Conservation (phyloP, 2,329 filamentous ascomycete species). For the Fusarium chaquense region DNA sequence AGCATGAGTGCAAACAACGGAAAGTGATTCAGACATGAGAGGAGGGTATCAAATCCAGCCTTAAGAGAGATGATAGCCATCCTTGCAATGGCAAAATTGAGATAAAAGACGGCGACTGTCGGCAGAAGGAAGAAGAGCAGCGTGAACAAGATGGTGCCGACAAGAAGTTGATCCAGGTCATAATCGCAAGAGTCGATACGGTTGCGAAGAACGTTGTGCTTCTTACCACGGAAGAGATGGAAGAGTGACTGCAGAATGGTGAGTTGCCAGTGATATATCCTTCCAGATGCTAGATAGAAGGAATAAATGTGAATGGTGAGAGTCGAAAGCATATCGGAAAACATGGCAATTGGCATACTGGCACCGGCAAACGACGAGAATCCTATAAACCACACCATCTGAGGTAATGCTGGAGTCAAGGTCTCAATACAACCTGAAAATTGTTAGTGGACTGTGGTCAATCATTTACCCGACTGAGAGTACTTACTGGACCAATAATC, state of each 20-base stretch:
- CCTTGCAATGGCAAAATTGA: slow-evolving; percentile 92
- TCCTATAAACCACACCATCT: slow-evolving; percentile 91
- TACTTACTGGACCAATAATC: slow-evolving; percentile 91
- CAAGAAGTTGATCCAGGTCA: slow-evolving; percentile 93
- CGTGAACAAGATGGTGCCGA: slow-evolving; percentile 97
- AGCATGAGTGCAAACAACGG: slow-evolving; percentile 98
- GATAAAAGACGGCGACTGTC: slow-evolving; percentile 95
- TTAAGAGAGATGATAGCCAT: slow-evolving; percentile 97
- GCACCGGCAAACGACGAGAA: slow-evolving; percentile 95
- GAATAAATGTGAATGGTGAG: slow-evolving; percentile 97
- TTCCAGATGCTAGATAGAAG: slow-evolving; percentile 95
- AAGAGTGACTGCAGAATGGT: slow-evolving; percentile 98
- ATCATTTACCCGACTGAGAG: not conserved
- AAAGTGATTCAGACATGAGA: slow-evolving; percentile 97
- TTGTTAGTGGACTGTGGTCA: slow-evolving; percentile 38
- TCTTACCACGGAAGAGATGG: slow-evolving; percentile 97
- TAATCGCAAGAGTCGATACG: slow-evolving; percentile 99
- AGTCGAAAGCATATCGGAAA: slow-evolving; percentile 91
- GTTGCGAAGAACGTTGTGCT: slow-evolving; percentile 95
- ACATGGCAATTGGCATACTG: slow-evolving; percentile 95
- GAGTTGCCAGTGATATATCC: slow-evolving; percentile 98
- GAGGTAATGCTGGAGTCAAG: slow-evolving; percentile 83
- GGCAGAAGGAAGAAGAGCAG: slow-evolving; percentile 94
- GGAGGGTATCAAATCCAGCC: slow-evolving; percentile 87
- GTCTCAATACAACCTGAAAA: slow-evolving; percentile 77